A percentile compares a stretch with the other conserved stretches of the same genome.
These are phyloP conservation scores for Climacium dendroides DNA, from an alignment of 225 moss, liverwort and hornwort genomes.

Conservation along the genomic window DNA sequence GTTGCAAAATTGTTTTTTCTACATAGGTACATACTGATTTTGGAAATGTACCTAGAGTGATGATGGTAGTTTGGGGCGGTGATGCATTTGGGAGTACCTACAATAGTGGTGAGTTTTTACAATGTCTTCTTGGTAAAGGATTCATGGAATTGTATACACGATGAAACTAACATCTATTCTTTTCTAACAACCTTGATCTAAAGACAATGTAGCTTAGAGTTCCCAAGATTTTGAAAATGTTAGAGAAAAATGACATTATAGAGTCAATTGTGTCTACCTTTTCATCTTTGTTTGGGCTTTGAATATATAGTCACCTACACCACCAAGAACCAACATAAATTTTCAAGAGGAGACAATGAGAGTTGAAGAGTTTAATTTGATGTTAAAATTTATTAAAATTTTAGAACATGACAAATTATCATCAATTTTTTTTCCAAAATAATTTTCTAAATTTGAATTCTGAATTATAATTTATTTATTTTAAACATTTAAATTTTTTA, in stretches of 20 bases:
- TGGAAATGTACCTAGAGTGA: fast-evolving
- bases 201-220: fast-evolving
- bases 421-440: background rate
- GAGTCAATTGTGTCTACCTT: no score
- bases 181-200: fast-evolving
- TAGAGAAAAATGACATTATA: background rate
- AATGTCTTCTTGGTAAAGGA: background rate
- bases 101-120: background rate
- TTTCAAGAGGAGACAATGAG: background rate
- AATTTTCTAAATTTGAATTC: no score
- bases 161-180: background rate
- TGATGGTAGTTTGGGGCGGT: fast-evolving
- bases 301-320: background rate
- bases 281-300: background rate
- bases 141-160: background rate
- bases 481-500: background rate
- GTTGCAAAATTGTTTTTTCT: background rate
- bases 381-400: background rate
- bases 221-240: background rate
- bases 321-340: background rate
- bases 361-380: background rate
- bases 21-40: background rate
- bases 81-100: background rate
- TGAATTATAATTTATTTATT: background rate
- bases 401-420: background rate